These are phyloP conservation scores for Diutina siamensis DNA, from an alignment of 1,139 yeast genomes.

Conservation along the genomic window DNA sequence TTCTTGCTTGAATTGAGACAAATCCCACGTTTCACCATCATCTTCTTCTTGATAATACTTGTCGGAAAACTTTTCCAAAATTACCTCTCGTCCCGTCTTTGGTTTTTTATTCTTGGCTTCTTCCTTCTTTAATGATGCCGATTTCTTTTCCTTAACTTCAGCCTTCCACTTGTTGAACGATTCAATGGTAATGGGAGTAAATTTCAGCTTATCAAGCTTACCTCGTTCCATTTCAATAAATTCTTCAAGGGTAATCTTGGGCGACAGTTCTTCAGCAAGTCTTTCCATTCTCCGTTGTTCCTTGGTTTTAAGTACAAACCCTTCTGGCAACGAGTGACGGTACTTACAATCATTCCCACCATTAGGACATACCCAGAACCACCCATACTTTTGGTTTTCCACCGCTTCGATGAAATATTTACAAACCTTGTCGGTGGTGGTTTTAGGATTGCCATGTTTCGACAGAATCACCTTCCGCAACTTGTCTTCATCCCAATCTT, in stretches of 20 bases:
- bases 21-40: constrained; percentile 54
- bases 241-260: constrained; percentile 89
- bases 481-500: constrained; percentile 93
- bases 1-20: constrained; percentile 46
- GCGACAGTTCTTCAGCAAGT: constrained; percentile 74
- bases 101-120: constrained; percentile 44
- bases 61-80: constrained; percentile 64
- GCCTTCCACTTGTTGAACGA: constrained; percentile 82
- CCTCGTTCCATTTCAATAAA: constrained; percentile 91
- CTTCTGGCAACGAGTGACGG: constrained; percentile 94
- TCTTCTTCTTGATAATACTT: constrained; percentile 41
- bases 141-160: constrained; percentile 35
- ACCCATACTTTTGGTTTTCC: constrained; percentile 94
- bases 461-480: constrained; percentile 76
- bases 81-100: constrained; percentile 72
- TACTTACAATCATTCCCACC: constrained; percentile 91
- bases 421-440: constrained; percentile 93
- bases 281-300: constrained; percentile 88
- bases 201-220: constrained; percentile 59
- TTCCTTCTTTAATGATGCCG: constrained; percentile 42
- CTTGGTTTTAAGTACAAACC: constrained; percentile 91
- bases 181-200: constrained; percentile 83
- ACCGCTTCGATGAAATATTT: constrained; percentile 93
- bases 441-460: constrained; percentile 88
- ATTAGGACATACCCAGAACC: constrained; percentile 98